Percentiles rank a stretch among this genome's conserved stretches.
These are phyloP conservation scores for Metschnikowia kunwiensis DNA, from an alignment of 805 yeast species.

Conservation along the genomic window DNA sequence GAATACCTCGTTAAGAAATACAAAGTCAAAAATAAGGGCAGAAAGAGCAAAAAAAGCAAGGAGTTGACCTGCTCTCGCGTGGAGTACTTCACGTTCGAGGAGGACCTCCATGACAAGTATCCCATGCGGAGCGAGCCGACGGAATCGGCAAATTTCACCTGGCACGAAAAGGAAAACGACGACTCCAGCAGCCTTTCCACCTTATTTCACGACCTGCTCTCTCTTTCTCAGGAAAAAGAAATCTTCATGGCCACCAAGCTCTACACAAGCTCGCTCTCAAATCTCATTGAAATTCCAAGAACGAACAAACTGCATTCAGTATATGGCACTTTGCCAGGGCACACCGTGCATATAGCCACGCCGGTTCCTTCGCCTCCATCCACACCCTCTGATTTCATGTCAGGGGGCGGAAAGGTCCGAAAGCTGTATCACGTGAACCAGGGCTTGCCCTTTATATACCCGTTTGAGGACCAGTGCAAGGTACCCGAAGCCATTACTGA, in stretches of 20 bases:
- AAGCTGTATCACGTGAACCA: conserved; percentile 63
- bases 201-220: conserved; percentile 30
- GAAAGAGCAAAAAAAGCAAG: conserved; percentile 21
- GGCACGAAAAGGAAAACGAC: neutral
- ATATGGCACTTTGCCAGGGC: conserved; percentile 47
- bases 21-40: conserved; percentile 28
- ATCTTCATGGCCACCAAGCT: conserved; percentile 38
- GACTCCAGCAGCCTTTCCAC: conserved; percentile 7
- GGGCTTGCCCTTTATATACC: conserved; percentile 65
- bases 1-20: conserved; percentile 43
- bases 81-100: conserved; percentile 79
- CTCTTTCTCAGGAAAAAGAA: conserved; percentile 6
- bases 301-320: conserved; percentile 46
- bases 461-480: conserved; percentile 32
- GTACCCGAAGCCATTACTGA: conserved; percentile 77
- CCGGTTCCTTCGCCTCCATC: conserved; percentile 83
- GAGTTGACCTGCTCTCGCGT: conserved; percentile 64
- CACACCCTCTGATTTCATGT: conserved; percentile 42
- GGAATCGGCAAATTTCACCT: neutral
- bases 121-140: conserved; percentile 48
- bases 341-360: conserved; percentile 71
- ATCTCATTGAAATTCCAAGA: conserved; percentile 56
- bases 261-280: conserved; percentile 54
- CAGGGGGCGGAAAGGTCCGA: conserved; percentile 49
- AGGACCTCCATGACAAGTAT: conserved; percentile 69